Conservation (phyloP, 2,329 filamentous ascomycete genomes). For the Trichoderma koningiopsis region DNA sequence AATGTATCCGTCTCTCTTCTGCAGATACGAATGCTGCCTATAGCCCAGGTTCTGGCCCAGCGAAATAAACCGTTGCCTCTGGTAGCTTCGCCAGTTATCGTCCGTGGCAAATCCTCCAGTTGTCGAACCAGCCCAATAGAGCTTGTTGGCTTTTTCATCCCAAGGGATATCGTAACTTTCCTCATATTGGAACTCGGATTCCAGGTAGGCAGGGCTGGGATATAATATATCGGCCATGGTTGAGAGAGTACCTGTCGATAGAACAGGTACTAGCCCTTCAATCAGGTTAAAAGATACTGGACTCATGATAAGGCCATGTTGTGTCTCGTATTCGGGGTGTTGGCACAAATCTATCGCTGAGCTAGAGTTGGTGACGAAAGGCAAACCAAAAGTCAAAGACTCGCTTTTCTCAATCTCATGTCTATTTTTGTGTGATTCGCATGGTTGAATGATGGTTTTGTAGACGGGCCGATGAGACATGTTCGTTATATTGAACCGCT, state of each 20-base stretch:
- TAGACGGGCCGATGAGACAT: conserved; percentile 37
- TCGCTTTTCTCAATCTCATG: neutral
- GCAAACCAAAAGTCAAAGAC: conserved; percentile 35
- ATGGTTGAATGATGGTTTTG: conserved; percentile 38
- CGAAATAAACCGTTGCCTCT: conserved; percentile 51
- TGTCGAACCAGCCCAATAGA: conserved; percentile 61
- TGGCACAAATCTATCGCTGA: conserved; percentile 45
- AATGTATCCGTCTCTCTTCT: conserved; percentile 29
- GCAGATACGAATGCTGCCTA: conserved; percentile 39
- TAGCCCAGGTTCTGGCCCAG: conserved; percentile 40
- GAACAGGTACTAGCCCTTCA: conserved; percentile 46
- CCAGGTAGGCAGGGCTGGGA: conserved; percentile 54
- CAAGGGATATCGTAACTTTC: conserved; percentile 46
- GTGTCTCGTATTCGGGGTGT: conserved; percentile 46
- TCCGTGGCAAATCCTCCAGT: conserved; percentile 49
- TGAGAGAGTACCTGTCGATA: conserved; percentile 48
- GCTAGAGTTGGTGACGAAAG: conserved; percentile 41
- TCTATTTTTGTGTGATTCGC: conserved; percentile 23
- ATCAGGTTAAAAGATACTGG: conserved; percentile 48
- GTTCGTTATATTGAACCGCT: conserved; percentile 32
- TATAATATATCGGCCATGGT: conserved; percentile 57
- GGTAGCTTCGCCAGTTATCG: conserved; percentile 45
- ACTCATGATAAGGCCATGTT: conserved; percentile 50
- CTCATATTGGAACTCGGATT: conserved; percentile 47
- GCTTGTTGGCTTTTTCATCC: conserved; percentile 50